Conservation (phyloP, 2,329 filamentous ascomycete genomes). For the Cordyceps cateniannulata region DNA sequence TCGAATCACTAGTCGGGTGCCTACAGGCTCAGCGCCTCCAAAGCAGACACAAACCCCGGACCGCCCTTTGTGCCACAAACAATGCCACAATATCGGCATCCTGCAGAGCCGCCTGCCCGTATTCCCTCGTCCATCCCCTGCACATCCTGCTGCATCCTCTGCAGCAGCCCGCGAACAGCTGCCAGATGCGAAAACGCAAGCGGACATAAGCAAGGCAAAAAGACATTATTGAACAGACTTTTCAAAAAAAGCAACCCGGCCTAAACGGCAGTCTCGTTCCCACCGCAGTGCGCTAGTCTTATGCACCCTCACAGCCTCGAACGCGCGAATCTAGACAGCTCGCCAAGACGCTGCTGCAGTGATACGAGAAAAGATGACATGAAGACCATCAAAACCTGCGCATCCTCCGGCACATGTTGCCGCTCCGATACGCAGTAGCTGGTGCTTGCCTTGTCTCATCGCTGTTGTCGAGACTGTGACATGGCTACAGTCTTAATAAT, state of each 20-base stretch:
- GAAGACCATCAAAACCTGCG: background rate
- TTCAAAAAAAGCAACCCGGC: slow-evolving; percentile 1
- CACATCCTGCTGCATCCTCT: background rate
- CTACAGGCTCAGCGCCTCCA: background rate
- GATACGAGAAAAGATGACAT: slow-evolving; percentile 3
- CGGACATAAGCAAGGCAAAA: background rate
- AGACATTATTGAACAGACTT: background rate
- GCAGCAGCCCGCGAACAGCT: background rate
- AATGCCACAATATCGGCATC: background rate
- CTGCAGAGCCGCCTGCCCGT: background rate
- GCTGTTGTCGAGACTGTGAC: background rate
- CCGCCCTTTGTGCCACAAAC: background rate
- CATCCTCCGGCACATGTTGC: background rate
- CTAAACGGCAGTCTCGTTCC: slow-evolving; percentile 1
- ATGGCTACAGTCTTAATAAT: background rate
- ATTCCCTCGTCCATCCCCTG: background rate
- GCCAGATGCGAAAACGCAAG: background rate
- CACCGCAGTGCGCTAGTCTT: background rate
- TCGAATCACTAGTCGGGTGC: background rate
- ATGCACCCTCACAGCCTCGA: background rate
- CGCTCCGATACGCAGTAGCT: background rate
- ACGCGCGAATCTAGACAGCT: background rate
- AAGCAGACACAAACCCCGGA: background rate
- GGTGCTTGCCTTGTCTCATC: background rate
- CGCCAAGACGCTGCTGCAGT: slow-evolving; percentile 2